Conservation (phyloP, 1,284 basidiomycete species). For the Athelia sp. region DNA sequence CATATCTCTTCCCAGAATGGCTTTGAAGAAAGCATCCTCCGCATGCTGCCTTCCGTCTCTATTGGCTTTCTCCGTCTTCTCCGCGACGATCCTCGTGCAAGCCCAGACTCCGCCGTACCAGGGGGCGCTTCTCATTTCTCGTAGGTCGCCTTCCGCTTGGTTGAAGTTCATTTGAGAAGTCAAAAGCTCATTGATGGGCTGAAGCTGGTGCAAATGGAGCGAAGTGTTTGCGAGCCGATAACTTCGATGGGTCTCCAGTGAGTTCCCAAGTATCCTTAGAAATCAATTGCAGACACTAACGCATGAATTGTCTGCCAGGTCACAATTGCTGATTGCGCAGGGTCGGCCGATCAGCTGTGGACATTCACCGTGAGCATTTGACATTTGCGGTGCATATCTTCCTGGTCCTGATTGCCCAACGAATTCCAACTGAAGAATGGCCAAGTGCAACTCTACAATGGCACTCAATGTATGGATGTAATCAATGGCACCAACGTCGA, state of each 20-base stretch:
- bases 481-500: conserved; percentile 30
- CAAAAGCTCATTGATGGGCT: neutral
- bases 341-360: conserved; percentile 26
- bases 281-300: too few relatives aligned
- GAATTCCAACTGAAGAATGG: conserved; percentile 37
- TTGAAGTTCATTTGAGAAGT: neutral
- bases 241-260: conserved; percentile 34
- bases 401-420: neutral
- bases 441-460: conserved; percentile 32
- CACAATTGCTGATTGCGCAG: conserved; percentile 39
- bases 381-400: neutral
- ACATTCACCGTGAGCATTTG: conserved; percentile 23
- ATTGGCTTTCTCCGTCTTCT: neutral
- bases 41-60: too few relatives aligned
- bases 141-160: neutral
- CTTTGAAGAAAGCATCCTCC: too few relatives aligned
- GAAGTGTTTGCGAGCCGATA: conserved; percentile 22
- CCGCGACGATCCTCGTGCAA: neutral
- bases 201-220: neutral
- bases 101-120: neutral
- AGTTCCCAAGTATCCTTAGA: neutral
- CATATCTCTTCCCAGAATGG: too few relatives aligned
- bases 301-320: conserved; percentile 18
- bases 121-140: neutral
- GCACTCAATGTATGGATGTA: conserved; percentile 44